Evolutionary conservation across 2,329 filamentous ascomycete genomes (phyloP), one percentile per base, ranked within the genome.

Genomic region (Thelonectria blattea): DNA sequence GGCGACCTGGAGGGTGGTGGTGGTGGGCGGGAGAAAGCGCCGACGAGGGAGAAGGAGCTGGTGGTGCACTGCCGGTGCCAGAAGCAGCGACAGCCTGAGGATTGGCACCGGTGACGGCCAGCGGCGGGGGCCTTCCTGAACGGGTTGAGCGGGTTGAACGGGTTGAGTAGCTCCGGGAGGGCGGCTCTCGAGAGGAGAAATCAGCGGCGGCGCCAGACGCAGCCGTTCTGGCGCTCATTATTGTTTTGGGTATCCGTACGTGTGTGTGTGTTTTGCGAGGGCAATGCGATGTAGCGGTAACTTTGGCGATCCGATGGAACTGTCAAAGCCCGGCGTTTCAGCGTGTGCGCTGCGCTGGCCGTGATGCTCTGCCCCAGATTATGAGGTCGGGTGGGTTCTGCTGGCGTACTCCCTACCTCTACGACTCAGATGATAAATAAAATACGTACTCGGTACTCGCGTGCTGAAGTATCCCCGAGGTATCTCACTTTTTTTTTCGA

Each of bases 101-200:
- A 30, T 30, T 30, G 27, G 27, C 41, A 53, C 62, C 64, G 54
- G 58, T 52, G 42, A 46, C 58, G 39, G 58, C 52, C 58, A 56
- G 52, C 39, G 42, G 58, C 57, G 58, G 58, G 58, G 58, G 58
- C 52, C 52, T 60, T 52, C 52, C 58, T 60, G 58, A 60, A 60
- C 52, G 68, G 66, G 67, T 68, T 52, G 68, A 73, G 62, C 72
- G 69, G 64, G 70, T 68, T 60, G 73, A 71, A 64, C 73, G 72
- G 64, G 71, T 73, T 61, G 74, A 76, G 66, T 71, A 74, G 60
- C 72, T 74, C 63, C 74, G 74, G 64, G 73, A 68, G 65, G 73
- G 74, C 63, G 68, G 42, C 41, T 58, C 68, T 62, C 68, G 58
- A 54, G 55, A 64, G 52, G 69, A 69, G 62, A 68, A 56, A 66